Evolutionary conservation across 495 filamentous ascomycete genomes (phyloP), one percentile per base, ranked within the genome.

Genomic region (Penicillium mononematosum): DNA sequence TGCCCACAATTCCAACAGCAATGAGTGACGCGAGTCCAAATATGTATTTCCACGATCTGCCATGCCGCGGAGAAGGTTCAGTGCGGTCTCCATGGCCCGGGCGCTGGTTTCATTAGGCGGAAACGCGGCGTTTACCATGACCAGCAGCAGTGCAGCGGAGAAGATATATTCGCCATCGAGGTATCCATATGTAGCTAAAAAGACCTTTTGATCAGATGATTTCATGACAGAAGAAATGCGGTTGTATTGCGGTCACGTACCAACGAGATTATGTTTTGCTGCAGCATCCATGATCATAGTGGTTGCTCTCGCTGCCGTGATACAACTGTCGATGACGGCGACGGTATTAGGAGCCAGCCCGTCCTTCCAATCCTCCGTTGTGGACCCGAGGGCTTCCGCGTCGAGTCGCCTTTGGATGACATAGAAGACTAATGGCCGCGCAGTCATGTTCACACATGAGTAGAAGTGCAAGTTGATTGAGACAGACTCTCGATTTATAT

Each of bases 401-500:
- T 73, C 65, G 1, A 81, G 64, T 9, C 76, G 70, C 31, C 71
- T 66, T 55, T 77, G 75, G 47, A 81, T 78, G 14, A 81, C 71
- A 59, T 80, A 74, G 42, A 78, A 81, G 4, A 81, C 70, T 11
- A 81, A 67, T 0, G 78, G 78, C 2, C 78, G 66, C 2, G 72
- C 75, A 1, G 76, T 80, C 78, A 80, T 80, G 53, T 79, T 81
- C 50, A 81, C 68, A 62, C 78, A 81, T 7, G 76, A 77, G 55
- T 79, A 78, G 54, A 80, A 81, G 58, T 81, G 77, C 36, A 76
- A 55, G 47, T 76, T 75, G 1, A 77, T 76, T 2, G 75, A 78
- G 16, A 79, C 76, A 20, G 68, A 73, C 58, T 78, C 78, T 11
- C 78, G 75, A 42, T 69, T 74, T 19, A 73, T 62, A 22, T 64